Evolutionary conservation across 2,329 filamentous ascomycete species (phyloP).

Genomic region (Fusarium verrucosum): DNA sequence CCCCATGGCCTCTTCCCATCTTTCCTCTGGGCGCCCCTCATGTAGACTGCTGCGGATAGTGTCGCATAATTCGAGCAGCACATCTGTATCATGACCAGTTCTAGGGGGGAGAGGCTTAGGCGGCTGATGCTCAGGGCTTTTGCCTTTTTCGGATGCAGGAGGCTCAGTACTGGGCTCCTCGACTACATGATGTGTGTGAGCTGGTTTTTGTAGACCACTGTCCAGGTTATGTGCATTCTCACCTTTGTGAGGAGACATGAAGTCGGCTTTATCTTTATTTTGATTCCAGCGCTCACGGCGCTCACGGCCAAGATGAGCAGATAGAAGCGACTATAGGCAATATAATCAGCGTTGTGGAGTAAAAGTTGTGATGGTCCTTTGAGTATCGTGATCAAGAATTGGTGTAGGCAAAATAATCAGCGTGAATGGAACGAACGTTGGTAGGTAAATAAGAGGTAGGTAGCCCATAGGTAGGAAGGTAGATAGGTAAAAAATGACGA

Average conservation of each 20-base stretch:
- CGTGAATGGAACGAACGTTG: neutral
- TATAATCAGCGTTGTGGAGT: conserved; percentile 14
- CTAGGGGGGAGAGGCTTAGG: conserved; percentile 4
- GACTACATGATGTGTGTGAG: conserved; percentile 36
- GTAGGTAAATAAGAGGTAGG: too few relatives aligned
- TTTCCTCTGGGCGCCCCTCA: conserved; percentile 46
- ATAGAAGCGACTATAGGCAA: conserved; percentile 26
- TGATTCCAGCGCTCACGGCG: conserved; percentile 16
- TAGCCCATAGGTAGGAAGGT: too few relatives aligned
- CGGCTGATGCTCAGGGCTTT: neutral
- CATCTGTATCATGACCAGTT: conserved; percentile 28
- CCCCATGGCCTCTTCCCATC: conserved; percentile 49
- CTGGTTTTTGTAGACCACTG: neutral
- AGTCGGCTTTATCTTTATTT: conserved; percentile 26
- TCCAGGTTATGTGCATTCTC: neutral
- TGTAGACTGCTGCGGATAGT: conserved; percentile 51
- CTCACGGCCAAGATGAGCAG: conserved; percentile 16
- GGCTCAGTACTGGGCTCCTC: conserved; percentile 24
- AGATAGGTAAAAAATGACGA: neutral
- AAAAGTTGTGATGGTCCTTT: neutral
- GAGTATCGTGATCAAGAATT: neutral
- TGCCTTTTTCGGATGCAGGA: neutral
- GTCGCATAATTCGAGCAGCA: conserved; percentile 54
- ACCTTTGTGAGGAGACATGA: conserved; percentile 34
- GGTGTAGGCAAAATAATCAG: neutral